Percentiles rank a stretch among this genome's conserved stretches.
phyloP scores from a whole-genome alignment of 192 early-diverging fungal genomes.

The Coemansia sp. region DNA sequence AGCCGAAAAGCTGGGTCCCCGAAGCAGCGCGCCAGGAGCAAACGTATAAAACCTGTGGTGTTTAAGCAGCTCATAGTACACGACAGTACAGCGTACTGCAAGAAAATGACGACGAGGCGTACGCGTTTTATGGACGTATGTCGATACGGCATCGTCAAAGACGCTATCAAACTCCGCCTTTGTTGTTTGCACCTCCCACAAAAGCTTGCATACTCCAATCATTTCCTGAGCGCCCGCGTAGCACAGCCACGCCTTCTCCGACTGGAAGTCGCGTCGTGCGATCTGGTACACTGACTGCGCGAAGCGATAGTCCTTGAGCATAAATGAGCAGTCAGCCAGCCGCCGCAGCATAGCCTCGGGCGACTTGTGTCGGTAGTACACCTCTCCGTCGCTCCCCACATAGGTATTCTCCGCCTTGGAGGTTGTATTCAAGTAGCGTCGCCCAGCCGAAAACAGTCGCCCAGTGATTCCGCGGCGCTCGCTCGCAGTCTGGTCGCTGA shows the following conservation, averaged over 20 bases:
- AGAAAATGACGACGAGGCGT: constrained; percentile 60
- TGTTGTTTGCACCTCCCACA: constrained; percentile 67
- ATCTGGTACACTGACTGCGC: constrained; percentile 90
- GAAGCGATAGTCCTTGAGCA: constrained; percentile 93
- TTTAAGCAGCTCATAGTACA: constrained; percentile 85
- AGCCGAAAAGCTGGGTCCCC: constrained; percentile 24
- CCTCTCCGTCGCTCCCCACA: constrained; percentile 32
- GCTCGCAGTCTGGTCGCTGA: constrained; percentile 92
- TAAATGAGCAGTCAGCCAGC: constrained; percentile 96
- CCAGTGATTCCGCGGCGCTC: constrained; percentile 88
- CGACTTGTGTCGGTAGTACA: constrained; percentile 69
- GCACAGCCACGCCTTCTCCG: constrained; percentile 78
- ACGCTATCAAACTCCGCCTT: constrained; percentile 57
- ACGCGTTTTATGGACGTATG: constrained; percentile 66
- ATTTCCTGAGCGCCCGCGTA: constrained; percentile 87
- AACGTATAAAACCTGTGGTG: constrained; percentile 70
- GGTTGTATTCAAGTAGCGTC: constrained; percentile 80
- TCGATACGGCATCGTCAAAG: constrained; percentile 75
- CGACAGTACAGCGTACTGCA: constrained; percentile 72
- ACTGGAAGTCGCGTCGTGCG: constrained; percentile 82
- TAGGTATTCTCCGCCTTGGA: constrained; percentile 24
- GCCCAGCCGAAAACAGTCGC: constrained; percentile 80
- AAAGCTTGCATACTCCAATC: constrained; percentile 82
- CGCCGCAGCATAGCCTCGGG: constrained; percentile 91
- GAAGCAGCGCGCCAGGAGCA: constrained; percentile 64